These are phyloP conservation scores for Chloromonas sp. DNA, from an alignment of 163 green algal genomes.

Conservation along the genomic window DNA sequence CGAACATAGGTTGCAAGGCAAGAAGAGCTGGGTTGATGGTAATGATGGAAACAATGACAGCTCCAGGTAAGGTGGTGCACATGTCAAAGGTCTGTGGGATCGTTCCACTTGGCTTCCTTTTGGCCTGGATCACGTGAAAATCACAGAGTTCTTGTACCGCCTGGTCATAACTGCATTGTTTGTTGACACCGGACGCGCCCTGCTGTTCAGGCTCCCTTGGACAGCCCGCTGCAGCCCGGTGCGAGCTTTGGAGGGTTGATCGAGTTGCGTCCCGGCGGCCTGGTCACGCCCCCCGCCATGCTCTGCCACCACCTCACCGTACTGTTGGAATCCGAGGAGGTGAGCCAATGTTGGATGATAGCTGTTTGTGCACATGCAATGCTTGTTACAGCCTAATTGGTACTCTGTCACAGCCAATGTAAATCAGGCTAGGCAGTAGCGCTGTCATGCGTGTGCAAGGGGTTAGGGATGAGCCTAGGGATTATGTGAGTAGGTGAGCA, in stretches of 20 bases:
- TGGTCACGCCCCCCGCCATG: neutral
- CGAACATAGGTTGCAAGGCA: neutral
- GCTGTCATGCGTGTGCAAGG: no score
- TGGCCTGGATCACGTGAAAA: no score
- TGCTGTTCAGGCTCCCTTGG: neutral
- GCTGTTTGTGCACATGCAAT: no score
- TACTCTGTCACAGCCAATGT: no score
- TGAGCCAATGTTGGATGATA: neutral
- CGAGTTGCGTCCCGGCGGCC: neutral
- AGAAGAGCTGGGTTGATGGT: neutral
- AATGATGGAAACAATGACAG: neutral
- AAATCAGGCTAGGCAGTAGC: no score
- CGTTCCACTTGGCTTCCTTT: neutral
- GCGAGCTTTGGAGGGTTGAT: neutral
- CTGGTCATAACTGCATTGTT: no score
- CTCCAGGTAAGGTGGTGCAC: neutral
- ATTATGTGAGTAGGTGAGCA: no score
- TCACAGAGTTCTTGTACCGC: no score
- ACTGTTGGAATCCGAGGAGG: neutral
- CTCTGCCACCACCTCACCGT: neutral
- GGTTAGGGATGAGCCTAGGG: no score
- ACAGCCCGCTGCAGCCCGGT: neutral
- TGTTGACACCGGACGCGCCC: neutral
- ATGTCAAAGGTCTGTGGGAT: neutral
- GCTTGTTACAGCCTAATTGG: no score